Evolutionary conservation across 192 early-diverging fungal genomes (phyloP).

Genomic region (Kickxella alabastrina): DNA sequence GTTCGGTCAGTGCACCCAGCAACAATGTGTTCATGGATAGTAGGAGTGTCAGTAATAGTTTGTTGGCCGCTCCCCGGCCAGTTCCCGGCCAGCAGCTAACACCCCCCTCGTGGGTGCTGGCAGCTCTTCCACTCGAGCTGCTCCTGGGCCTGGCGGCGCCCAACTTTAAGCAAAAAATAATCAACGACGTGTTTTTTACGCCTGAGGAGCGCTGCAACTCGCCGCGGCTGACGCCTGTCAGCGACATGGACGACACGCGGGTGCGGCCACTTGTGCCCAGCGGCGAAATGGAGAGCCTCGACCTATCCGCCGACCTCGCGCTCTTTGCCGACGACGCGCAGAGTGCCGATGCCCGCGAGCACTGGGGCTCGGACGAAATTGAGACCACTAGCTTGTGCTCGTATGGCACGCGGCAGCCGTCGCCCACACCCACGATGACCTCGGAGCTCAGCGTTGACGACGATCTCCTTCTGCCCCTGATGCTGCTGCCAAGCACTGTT

Average conservation of each 20-base stretch:
- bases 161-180: constrained; percentile 36
- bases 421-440: constrained; percentile 46
- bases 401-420: constrained; percentile 38
- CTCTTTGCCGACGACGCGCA: constrained; percentile 46
- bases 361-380: constrained; percentile 26
- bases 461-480: background rate
- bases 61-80: constrained; percentile 49
- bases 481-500: background rate
- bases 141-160: constrained; percentile 32
- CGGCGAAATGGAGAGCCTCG: constrained; percentile 35
- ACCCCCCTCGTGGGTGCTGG: constrained; percentile 44
- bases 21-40: constrained; percentile 16
- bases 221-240: constrained; percentile 48
- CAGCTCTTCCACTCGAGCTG: constrained; percentile 42
- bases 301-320: constrained; percentile 39
- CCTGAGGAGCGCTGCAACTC: constrained; percentile 44
- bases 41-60: constrained; percentile 16
- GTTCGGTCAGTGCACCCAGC: background rate
- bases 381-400: constrained; percentile 31
- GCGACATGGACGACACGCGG: constrained; percentile 41
- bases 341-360: constrained; percentile 13
- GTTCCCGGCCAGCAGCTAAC: constrained; percentile 41
- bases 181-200: constrained; percentile 52
- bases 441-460: constrained; percentile 23
- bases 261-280: constrained; percentile 24